Percentiles rank a stretch among this genome's conserved stretches.
Evolutionary conservation across 768 basidiomycete species (phyloP).

Genomic region (Boletus rex-veris): DNA sequence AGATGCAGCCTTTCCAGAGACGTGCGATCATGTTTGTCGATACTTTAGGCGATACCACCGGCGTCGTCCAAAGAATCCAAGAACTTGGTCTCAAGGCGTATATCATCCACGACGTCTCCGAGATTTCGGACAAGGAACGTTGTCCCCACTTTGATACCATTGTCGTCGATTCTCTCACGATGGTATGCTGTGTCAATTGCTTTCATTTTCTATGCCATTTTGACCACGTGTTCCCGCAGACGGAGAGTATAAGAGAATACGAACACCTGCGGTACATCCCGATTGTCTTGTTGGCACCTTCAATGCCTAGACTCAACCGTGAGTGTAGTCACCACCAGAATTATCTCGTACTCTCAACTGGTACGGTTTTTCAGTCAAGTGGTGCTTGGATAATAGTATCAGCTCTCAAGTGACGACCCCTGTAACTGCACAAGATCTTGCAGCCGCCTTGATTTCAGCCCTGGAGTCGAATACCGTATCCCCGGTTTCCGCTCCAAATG

Average conservation of each 20-base stretch:
- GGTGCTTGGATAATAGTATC: constrained; percentile 95
- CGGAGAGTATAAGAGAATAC: constrained; percentile 83
- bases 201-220: neutral
- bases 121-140: constrained; percentile 76
- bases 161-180: constrained; percentile 82
- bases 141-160: constrained; percentile 93
- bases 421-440: constrained; percentile 81
- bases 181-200: constrained; percentile 51
- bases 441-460: constrained; percentile 88
- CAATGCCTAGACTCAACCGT: constrained; percentile 73
- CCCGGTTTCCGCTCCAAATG: constrained; percentile 80
- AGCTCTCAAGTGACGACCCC: constrained; percentile 93
- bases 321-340: constrained; percentile 28
- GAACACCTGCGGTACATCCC: constrained; percentile 97
- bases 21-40: constrained; percentile 92
- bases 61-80: constrained; percentile 70
- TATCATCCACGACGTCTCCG: constrained; percentile 72
- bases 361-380: constrained; percentile 62
- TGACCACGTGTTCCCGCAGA: constrained; percentile 45
- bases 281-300: constrained; percentile 84
- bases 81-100: constrained; percentile 78
- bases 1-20: constrained; percentile 84
- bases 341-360: constrained; percentile 2
- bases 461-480: constrained; percentile 93
- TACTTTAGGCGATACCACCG: constrained; percentile 70